Evolutionary conservation across 805 yeast genomes (phyloP), one percentile per base, ranked within the genome.

Genomic region (Pichia thaimueangensis): DNA sequence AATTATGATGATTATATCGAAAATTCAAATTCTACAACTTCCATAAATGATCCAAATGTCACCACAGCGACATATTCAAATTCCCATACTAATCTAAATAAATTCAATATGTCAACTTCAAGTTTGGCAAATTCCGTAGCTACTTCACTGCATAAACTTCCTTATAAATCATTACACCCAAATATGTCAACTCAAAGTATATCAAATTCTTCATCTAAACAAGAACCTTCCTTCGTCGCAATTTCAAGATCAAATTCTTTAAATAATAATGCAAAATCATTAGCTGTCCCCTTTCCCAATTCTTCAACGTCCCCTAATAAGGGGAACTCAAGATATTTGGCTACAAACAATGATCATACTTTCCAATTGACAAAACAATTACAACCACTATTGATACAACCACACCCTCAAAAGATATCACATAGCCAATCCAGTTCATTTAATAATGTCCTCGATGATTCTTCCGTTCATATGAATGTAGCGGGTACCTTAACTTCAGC

Each of bases 271-370:
- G 10, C 25, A 7, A 28, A 38, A 17, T n/a, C 36, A 31, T 16
- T 23, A n/a, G 7, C 19, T 21, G 12, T 21, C 3, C 11, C 12
- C 35, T 17, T n/a, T n/a, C n/a, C n/a, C 6, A 3, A 8, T 16
- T 6, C 16, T 21, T 15, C 32, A 37, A 3, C 27, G 1, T 43
- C 46, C 12, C 46, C 46, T 5, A 39, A 39, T 20, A 43, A 43
- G 25, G 1, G 23, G 12, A 39, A 30, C 13, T 4, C 29, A 15
- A 43, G 46, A 27, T 39, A 35, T 16, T 23, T 39, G 13, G 43
- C 46, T 8, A 43, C 46, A 4, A 39, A 30, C 30, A 39, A 39
- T 27, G 40, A 43, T 24, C 46, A 43, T 16, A 39, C 46, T 2
- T 38, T 43, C n/a, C 11, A 22, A 13, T 4, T 35, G 11, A 12